phyloP scores from a whole-genome alignment of 208 protist species.

The Leishmania braziliensis region DNA sequence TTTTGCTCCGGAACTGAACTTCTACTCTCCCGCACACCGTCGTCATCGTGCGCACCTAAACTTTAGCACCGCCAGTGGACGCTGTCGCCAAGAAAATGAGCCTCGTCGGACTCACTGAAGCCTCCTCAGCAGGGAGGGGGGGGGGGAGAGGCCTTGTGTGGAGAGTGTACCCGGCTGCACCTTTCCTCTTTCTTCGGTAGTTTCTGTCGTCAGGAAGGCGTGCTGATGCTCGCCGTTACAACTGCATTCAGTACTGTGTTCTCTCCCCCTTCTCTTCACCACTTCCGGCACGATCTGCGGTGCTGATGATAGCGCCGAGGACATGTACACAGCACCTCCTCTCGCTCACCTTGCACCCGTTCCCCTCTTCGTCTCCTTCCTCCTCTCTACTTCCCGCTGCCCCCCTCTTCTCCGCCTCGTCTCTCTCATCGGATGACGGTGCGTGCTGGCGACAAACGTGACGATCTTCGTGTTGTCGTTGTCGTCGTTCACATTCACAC shows the following conservation, averaged over 20 bases:
- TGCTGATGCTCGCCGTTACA: background rate
- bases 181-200: background rate
- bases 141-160: background rate
- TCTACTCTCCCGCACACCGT: background rate
- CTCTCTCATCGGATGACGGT: background rate
- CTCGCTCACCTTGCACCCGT: background rate
- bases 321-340: background rate
- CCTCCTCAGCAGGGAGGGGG: too few species aligned
- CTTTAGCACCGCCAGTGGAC: background rate
- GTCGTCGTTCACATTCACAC: background rate
- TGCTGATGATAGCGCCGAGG: background rate
- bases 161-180: background rate
- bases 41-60: conserved; percentile 4
- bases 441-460: background rate
- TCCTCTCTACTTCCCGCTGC: background rate
- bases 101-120: background rate
- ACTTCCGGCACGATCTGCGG: background rate
- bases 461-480: background rate
- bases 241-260: background rate
- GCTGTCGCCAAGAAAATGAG: background rate
- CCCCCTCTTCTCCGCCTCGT: background rate
- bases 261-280: background rate
- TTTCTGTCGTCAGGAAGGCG: background rate
- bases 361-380: conserved; percentile 2
- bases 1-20: background rate